These are phyloP conservation scores for Leccinum boreale DNA, from an alignment of 768 basidiomycete species.

Conservation along the genomic window DNA sequence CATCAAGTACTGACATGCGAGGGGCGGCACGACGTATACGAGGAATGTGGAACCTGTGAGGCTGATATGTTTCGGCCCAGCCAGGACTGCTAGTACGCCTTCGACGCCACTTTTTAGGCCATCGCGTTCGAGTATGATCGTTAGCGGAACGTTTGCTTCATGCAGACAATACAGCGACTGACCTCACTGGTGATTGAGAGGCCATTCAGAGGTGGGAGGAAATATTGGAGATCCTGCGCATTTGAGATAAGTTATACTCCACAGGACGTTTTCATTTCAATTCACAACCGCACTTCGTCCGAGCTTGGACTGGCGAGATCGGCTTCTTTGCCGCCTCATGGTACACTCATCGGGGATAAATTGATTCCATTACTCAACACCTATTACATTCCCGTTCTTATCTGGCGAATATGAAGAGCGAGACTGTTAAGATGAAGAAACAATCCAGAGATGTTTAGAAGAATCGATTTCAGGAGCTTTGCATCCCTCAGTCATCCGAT, in stretches of 20 bases:
- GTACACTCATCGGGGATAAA: not conserved
- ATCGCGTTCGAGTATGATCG: not conserved
- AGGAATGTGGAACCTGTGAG: conserved; percentile 25
- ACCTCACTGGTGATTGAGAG: conserved; percentile 2
- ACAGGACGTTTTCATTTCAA: not conserved
- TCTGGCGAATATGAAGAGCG: not conserved
- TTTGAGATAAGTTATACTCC: not conserved
- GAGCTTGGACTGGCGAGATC: not conserved
- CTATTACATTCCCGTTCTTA: not conserved
- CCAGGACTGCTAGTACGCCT: conserved; percentile 1
- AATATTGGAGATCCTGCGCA: not conserved
- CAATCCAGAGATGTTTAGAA: too few relatives aligned
- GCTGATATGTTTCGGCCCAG: conserved; percentile 1
- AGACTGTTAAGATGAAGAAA: not conserved
- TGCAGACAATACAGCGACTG: not conserved
- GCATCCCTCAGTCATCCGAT: too few relatives aligned
- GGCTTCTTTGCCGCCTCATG: not conserved
- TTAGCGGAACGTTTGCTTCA: not conserved
- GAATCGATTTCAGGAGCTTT: too few relatives aligned
- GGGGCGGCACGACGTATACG: conserved; percentile 39
- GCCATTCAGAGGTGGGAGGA: not conserved
- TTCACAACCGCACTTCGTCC: conserved; percentile 1
- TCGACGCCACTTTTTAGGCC: not conserved
- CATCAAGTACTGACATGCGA: conserved; percentile 47
- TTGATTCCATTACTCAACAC: not conserved